A percentile compares a stretch with the other conserved stretches of the same genome.
Evolutionary conservation across 768 basidiomycete genomes (phyloP).

Genomic region (Tylopilus subfusipes): DNA sequence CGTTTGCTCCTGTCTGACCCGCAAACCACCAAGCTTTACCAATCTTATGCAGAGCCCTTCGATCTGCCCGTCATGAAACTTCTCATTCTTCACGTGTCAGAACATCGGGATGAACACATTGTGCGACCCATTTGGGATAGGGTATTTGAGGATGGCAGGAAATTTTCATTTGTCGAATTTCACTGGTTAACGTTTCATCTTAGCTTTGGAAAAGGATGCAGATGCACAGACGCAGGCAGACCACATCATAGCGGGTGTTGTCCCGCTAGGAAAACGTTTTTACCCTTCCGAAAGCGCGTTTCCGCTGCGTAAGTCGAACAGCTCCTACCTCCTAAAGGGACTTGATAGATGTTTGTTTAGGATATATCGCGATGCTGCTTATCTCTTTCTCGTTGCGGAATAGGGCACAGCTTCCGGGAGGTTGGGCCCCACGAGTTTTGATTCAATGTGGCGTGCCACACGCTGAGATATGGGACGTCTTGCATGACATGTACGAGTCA

Average conservation of each 20-base stretch:
- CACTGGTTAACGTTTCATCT: conserved; percentile 2
- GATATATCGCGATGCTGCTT: conserved; percentile 69
- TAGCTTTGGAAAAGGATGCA: conserved; percentile 56
- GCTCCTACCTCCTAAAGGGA: neutral
- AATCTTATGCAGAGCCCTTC: conserved; percentile 83
- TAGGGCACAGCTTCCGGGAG: conserved; percentile 54
- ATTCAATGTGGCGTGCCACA: conserved; percentile 79
- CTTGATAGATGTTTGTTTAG: conserved; percentile 38
- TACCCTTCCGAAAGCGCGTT: conserved; percentile 91
- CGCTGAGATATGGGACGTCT: conserved; percentile 78
- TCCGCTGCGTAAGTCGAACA: conserved; percentile 65
- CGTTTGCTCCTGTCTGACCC: conserved; percentile 11
- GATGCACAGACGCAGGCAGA: conserved; percentile 57
- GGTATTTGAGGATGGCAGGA: conserved; percentile 76
- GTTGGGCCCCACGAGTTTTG: conserved; percentile 81
- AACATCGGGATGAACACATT: conserved; percentile 81
- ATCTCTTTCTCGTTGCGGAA: conserved; percentile 69
- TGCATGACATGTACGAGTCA: conserved; percentile 85
- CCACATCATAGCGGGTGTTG: conserved; percentile 57
- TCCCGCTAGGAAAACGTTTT: conserved; percentile 78
- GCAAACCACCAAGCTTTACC: conserved; percentile 61
- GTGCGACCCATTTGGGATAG: conserved; percentile 86
- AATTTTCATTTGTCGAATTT: neutral
- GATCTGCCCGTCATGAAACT: conserved; percentile 81
- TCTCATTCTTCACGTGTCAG: conserved; percentile 89